Evolutionary conservation across 257 asterid genomes (phyloP).

Genomic region (Salvia hispanica): DNA sequence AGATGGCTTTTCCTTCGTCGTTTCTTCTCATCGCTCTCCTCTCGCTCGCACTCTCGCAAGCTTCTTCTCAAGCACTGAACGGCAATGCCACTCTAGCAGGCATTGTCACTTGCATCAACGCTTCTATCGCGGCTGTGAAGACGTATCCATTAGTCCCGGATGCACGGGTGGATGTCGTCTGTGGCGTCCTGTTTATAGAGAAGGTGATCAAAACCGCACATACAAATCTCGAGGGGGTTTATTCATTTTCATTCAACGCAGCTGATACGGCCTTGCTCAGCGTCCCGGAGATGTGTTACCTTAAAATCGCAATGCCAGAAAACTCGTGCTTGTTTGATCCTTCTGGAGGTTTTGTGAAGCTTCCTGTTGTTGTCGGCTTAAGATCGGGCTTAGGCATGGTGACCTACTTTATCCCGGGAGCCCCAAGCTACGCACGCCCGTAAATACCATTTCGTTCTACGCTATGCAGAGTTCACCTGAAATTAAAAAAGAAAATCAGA

Average conservation of each 20-base stretch:
- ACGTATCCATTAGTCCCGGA: conserved; percentile 21
- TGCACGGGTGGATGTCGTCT: conserved; percentile 30
- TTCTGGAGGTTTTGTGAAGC: conserved; percentile 15
- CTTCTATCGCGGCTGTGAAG: conserved; percentile 12
- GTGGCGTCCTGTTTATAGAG: conserved; percentile 3
- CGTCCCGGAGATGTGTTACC: conserved; percentile 11
- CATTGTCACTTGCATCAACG: conserved; percentile 18
- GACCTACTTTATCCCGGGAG: conserved; percentile 18
- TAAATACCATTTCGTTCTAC: neutral
- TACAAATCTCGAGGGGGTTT: conserved; percentile 11
- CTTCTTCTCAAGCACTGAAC: neutral
- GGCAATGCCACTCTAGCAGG: conserved; percentile 22
- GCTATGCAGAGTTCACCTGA: neutral
- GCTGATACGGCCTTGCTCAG: neutral
- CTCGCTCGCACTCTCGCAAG: neutral
- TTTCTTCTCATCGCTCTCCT: conserved; percentile 20
- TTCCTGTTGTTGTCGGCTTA: conserved; percentile 16
- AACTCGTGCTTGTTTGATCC: conserved; percentile 14
- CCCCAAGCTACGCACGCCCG: neutral
- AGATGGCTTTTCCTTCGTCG: conserved; percentile 24
- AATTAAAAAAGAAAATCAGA: neutral
- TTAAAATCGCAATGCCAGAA: conserved; percentile 18
- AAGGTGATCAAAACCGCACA: conserved; percentile 18
- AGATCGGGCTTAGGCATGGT: neutral
- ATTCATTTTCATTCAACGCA: neutral